These are phyloP conservation scores for Pseudocohnilembus persalinus DNA, from an alignment of 169 alveolate species.

Conservation along the genomic window DNA sequence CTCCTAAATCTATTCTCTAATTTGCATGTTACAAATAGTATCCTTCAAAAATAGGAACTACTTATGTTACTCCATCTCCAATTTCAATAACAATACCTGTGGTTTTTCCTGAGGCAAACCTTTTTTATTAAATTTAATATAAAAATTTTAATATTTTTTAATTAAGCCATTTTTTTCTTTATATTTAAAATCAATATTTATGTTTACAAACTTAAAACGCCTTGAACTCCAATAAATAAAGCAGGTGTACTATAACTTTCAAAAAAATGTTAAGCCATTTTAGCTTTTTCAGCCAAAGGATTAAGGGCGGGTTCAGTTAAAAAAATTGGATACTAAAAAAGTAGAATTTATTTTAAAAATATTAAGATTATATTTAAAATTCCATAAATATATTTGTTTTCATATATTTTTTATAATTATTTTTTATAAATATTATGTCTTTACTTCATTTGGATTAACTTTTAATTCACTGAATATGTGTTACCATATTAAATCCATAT, in stretches of 20 bases:
- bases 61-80: constrained; percentile 78
- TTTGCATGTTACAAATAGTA: constrained; percentile 60
- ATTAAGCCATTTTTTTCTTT: constrained; percentile 22
- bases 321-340: constrained; percentile 51
- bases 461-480: constrained; percentile 83
- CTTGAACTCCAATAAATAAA: constrained; percentile 62
- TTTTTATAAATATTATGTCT: not conserved
- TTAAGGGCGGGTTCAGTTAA: constrained; percentile 69
- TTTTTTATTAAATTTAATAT: not conserved
- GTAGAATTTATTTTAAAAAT: not conserved
- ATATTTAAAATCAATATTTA: too few relatives aligned
- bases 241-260: constrained; percentile 67
- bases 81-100: constrained; percentile 80
- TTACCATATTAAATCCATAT: constrained; percentile 89
- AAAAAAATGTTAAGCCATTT: constrained; percentile 69
- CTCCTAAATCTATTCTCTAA: constrained; percentile 75
- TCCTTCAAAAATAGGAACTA: constrained; percentile 76
- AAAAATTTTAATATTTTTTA: constrained; percentile 7
- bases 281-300: constrained; percentile 55
- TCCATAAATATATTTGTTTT: not conserved
- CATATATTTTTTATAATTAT: too few relatives aligned
- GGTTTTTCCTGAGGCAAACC: constrained; percentile 66
- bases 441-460: constrained; percentile 66
- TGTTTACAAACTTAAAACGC: constrained; percentile 58
- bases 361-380: not conserved